Evolutionary conservation across 768 basidiomycete genomes (phyloP), one percentile per base, ranked within the genome.

Genomic region (Artomyces pyxidatus): DNA sequence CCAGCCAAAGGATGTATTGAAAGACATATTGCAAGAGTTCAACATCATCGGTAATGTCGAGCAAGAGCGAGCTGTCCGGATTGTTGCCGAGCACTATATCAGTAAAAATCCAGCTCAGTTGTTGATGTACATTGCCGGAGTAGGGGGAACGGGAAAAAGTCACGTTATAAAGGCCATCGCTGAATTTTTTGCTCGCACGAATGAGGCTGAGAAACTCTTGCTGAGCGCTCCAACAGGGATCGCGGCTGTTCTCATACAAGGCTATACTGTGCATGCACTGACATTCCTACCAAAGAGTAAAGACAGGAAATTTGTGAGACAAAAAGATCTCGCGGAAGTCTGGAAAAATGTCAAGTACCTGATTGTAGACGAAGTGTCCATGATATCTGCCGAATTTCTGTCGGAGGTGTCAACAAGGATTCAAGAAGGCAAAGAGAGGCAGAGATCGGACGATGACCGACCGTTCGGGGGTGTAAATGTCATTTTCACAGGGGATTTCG

Each of bases 401-500:
- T 51, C 50, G 17, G 23, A 57, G 4, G 9, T 68, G 2, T 61
- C 61, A 10, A n/a, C n/a, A n/a, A n/a, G 22, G 41, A 23, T 8
- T 19, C 7, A 9, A 17, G 9, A 9, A 22, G 22, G 22, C 10
- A 12, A 6, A 8, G 22, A 8, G 21, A 22, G 41, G 51, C 4
- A 43, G 50, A 19, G 3, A 6, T 1, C 1, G 9, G 37, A 52
- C n/a, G 3, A 39, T 11, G 41, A 8, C 21, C 22, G 21, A 25
- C 59, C 58, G 0, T 66, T 63, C 41, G 67, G 68, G 1, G 63
- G 65, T 0, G 47, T 67, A 0, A 67, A 65, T 47, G 50, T 69
- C 1, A 65, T 68, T 3, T 63, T 65, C 47, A 47, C 54, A 0
- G 66, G 66, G 6, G 66, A 66, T 42, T 63, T 66, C 40, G 56